Base-by-base conservation (phyloP, 2,329 filamentous ascomycete genomes). In the Calonectria leucothoes region DNA sequence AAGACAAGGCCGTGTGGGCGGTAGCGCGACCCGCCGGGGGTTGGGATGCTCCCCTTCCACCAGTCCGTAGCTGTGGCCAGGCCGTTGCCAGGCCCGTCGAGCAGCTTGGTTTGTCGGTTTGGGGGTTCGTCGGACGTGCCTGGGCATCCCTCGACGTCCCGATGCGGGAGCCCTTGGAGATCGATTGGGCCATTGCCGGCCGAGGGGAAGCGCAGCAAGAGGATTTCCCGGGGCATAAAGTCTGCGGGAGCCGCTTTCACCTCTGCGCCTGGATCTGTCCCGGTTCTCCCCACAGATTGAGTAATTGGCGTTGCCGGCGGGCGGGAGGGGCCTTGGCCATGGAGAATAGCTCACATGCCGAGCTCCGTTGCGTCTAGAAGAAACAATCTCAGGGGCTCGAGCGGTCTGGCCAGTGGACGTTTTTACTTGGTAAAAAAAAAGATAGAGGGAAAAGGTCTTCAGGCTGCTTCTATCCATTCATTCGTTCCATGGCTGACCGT, bases 151-250 rank as follows among this genome's bases (percentile, higher is more conserved):
- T 74, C 49, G 48, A 17, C 59, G 59, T 55, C 59, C 61, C 68
- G 68, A 70, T 48, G 29, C 61, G 68, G 68, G 59, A 69, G 70
- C 69, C 72, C 57, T 59, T 74, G 71, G 73, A 72, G 69, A 61
- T 74, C 64, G 66, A 75, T 72, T 74, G 72, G 75, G 76, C 66
- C 69, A 70, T 72, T 78, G 78, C 77, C 78, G 76, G 77, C 77
- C 79, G 78, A 81, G 77, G 75, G 79, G 79, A 81, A 79, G 78
- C 77, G 76, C 71, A 66, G 74, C 79, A 83, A 83, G 82, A 83
- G 80, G 82, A 83, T 83, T 83, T 83, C 80, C 81, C 82, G 82
- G 82, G 78, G 77, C 67, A 48, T 66, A 31, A 57, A 74, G 51
- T 64, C 69, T 77, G 69, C 75, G 73, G 74, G 74, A 75, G 74